Base-by-base conservation (phyloP, 352 stramenopile species). In the Phytophthora capsici region DNA sequence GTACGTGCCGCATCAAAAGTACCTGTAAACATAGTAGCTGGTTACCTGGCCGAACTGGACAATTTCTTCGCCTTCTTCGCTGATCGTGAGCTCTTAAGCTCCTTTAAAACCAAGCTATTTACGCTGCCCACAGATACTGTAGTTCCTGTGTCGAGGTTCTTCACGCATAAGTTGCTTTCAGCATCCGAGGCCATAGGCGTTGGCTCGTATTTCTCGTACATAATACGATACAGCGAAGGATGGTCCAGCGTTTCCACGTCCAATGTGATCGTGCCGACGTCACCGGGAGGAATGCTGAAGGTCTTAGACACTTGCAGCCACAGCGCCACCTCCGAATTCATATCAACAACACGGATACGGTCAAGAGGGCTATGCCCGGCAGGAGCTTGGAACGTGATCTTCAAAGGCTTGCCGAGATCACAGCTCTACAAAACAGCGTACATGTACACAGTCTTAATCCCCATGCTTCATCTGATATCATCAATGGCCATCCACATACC, bases 231-330 rank as follows among this genome's bases (percentile, higher is more conserved):
- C 20, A 94, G 57, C 20, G 86, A 94, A 9, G 86, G 83, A 12
- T 72, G 79, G 37, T 94, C 80, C 7, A 96, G 77, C 4, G 86
- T 91, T 69, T 96, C 88, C 4, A 82, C 73, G 53, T 96, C 88
- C 16, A 96, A 71, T 1, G 84, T 94, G 62, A 96, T 93, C 16
- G 84, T 86, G 2, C 88, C 88, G 37, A 94, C 78, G 34, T 88
- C 66, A 3, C 86, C 86, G 55, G 88, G 86, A 38, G 84, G 88
- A 17, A 94, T 92, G 47, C 62, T 81, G 52, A 96, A 94, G 13
- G 69, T 94, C 61, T 94, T 94, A 1, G 86, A 94, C 10, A 88
- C 84, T 75, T 96, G 88, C n/a, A 91, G 68, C 86, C 86, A 96
- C 6, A 94, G 62, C 16, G 88, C 66, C 14, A 90, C 75, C 20